phyloP scores from a whole-genome alignment of 768 basidiomycete genomes.

The Boletus tylopilopsis region DNA sequence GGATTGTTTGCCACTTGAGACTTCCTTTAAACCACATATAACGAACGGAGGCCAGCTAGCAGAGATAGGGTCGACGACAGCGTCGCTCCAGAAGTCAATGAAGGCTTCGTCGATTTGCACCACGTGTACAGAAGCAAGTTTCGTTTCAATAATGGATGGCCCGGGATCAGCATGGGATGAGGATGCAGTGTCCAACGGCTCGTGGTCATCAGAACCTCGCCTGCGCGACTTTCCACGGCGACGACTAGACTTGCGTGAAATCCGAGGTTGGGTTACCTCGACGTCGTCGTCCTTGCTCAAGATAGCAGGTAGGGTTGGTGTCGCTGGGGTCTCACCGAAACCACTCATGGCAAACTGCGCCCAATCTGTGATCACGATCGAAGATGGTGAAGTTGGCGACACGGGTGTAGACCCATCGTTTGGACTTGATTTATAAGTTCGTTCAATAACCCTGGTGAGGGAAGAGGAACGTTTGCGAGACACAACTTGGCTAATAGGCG shows the following conservation, averaged over 20 bases:
- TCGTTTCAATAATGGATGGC: slow-evolving; percentile 30
- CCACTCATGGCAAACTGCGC: slow-evolving; percentile 63
- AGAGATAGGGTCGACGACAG: slow-evolving; percentile 65
- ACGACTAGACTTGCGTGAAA: slow-evolving; percentile 35
- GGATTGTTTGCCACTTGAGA: slow-evolving; percentile 19
- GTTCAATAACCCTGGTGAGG: slow-evolving; percentile 28
- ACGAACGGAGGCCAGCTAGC: slow-evolving; percentile 66
- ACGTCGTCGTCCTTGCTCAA: slow-evolving; percentile 63
- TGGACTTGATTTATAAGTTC: slow-evolving; percentile 6
- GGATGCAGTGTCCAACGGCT: slow-evolving; percentile 3
- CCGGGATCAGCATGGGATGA: slow-evolving; percentile 21
- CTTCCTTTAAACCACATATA: slow-evolving; percentile 60
- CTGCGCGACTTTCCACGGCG: slow-evolving; percentile 29
- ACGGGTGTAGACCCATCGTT: slow-evolving; percentile 20
- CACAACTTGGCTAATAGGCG: slow-evolving; percentile 35
- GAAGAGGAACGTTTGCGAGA: slow-evolving; percentile 33
- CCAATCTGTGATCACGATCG: slow-evolving; percentile 50
- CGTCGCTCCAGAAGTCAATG: slow-evolving; percentile 78
- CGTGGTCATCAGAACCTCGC: slow-evolving; percentile 21
- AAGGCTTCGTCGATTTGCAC: slow-evolving; percentile 78
- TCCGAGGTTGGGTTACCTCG: slow-evolving; percentile 46
- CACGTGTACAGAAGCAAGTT: slow-evolving; percentile 36
- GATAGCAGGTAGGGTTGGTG: slow-evolving; percentile 48
- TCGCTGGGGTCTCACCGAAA: slow-evolving; percentile 42
- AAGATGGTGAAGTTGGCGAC: slow-evolving; percentile 30